Evolutionary conservation across 169 alveolate genomes (phyloP), one percentile per base, ranked within the genome.

Genomic region (Eimeria maxima): DNA sequence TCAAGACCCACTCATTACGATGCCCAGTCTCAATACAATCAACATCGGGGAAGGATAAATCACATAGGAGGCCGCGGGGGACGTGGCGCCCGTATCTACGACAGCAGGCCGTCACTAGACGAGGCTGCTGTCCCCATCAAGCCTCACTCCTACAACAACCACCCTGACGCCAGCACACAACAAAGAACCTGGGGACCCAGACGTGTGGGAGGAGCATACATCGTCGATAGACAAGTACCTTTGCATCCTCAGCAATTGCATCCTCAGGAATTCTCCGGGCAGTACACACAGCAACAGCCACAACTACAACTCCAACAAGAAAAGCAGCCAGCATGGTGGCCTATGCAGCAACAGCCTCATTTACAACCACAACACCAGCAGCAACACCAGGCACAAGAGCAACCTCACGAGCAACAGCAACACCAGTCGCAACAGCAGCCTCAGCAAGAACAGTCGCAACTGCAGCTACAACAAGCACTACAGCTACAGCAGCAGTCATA

Each of bases 51-150:
- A 11, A 22, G 86, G 16, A 24, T 1, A 33, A 16, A 42, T 22
- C 86, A 42, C 42, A 33, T 33, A 11, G 86, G 86, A 10, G 86
- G 86, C 10, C 86, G 86, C 4, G 74, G 74, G n/a, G 74, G 74
- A 24, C 44, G 74, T 13, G 74, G 42, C 8, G 33, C 42, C 42
- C 74, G 38, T 5, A 65, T 65, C 38, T n/a, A 65, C n/a, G 16
- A 65, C 6, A 1, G 38, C 6, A 22, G 38, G 38, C 8, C 33
- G 74, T 38, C 74, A 14, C 24, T n/a, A 1, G 42, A 42, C 42
- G 86, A 42, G 63, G 3, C 60, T 33, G 13, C 84, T 10, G 53
- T n/a, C 5, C 57, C 47, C 7, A 24, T n/a, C 55, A 44, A 57
- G 57, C 84, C 53, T 38, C 24, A 4, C 57, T 38, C 33, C 84